Percentiles rank a stretch among this genome's conserved stretches.
Conservation (phyloP, 1,139 yeast species). For the Yamadazyma diospyri region DNA sequence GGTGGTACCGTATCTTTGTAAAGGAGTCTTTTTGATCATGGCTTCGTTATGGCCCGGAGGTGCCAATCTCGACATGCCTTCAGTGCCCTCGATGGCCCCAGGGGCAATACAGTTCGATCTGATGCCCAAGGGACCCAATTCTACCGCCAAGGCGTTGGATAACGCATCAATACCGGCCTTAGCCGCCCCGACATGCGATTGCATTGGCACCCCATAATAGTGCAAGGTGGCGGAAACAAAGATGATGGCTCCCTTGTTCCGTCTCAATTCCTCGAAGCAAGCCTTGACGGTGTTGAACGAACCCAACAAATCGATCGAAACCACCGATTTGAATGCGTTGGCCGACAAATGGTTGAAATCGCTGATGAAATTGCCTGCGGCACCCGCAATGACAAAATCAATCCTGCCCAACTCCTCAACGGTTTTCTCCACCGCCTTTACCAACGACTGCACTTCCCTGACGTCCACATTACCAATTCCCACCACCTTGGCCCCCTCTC, state of each 20-base stretch:
- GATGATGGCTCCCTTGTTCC: constrained; percentile 66
- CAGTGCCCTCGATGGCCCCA: constrained; percentile 79
- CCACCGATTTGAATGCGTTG: constrained; percentile 84
- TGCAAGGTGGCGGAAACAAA: constrained; percentile 87
- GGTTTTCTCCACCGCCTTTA: constrained; percentile 59
- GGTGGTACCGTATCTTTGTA: constrained; percentile 73
- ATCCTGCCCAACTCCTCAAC: constrained; percentile 65
- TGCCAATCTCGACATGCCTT: constrained; percentile 63
- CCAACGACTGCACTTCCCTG: constrained; percentile 56
- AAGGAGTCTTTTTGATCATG: constrained; percentile 53
- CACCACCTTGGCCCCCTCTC: constrained; percentile 61
- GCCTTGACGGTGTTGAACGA: constrained; percentile 87
- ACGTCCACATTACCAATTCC: constrained; percentile 76
- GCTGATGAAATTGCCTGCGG: constrained; percentile 88
- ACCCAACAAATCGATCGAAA: constrained; percentile 81
- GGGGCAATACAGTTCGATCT: constrained; percentile 84
- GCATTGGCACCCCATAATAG: constrained; percentile 83
- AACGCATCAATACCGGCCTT: constrained; percentile 92
- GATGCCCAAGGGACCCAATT: constrained; percentile 83
- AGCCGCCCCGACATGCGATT: constrained; percentile 86
- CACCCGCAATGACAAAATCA: constrained; percentile 89
- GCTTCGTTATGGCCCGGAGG: constrained; percentile 31
- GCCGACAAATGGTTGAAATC: constrained; percentile 75
- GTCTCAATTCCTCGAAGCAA: constrained; percentile 57
- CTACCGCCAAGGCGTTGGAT: constrained; percentile 78